phyloP scores from a whole-genome alignment of 805 yeast species.

The Zygoascus bituminiphila region DNA sequence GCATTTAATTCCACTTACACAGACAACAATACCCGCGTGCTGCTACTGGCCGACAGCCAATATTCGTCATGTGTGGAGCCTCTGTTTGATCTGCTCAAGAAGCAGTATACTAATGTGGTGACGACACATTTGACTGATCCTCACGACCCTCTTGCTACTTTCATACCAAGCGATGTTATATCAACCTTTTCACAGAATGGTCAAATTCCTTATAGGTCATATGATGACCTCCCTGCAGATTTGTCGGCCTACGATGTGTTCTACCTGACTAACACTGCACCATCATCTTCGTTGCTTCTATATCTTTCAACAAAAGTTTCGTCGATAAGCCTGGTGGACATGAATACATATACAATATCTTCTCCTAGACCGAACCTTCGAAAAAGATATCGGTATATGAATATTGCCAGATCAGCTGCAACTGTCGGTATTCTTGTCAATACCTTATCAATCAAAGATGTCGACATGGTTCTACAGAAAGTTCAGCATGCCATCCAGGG shows the following conservation, averaged over 20 bases:
- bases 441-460: slow-evolving; percentile 73
- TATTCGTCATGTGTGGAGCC: slow-evolving; percentile 38
- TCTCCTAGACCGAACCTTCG: slow-evolving; percentile 65
- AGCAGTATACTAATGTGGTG: slow-evolving; percentile 28
- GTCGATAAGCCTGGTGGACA: slow-evolving; percentile 44
- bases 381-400: slow-evolving; percentile 81
- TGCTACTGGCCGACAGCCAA: slow-evolving; percentile 72
- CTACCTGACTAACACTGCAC: slow-evolving; percentile 42
- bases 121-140: slow-evolving; percentile 14
- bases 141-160: background rate
- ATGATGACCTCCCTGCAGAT: slow-evolving; percentile 13
- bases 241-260: slow-evolving; percentile 49
- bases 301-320: slow-evolving; percentile 65
- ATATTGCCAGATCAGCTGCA: slow-evolving; percentile 81
- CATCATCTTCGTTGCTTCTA: slow-evolving; percentile 72
- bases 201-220: slow-evolving; percentile 20
- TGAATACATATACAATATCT: slow-evolving; percentile 21
- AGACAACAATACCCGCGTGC: slow-evolving; percentile 27
- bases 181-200: background rate
- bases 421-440: slow-evolving; percentile 88
- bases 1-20: slow-evolving; percentile 11
- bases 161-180: slow-evolving; percentile 3
- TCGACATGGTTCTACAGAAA: slow-evolving; percentile 54
- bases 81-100: slow-evolving; percentile 32
- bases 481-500: slow-evolving; percentile 52